Evolutionary conservation across 371 early-diverging fungal genomes (phyloP).

Genomic region (Cokeromyces recurvatus): DNA sequence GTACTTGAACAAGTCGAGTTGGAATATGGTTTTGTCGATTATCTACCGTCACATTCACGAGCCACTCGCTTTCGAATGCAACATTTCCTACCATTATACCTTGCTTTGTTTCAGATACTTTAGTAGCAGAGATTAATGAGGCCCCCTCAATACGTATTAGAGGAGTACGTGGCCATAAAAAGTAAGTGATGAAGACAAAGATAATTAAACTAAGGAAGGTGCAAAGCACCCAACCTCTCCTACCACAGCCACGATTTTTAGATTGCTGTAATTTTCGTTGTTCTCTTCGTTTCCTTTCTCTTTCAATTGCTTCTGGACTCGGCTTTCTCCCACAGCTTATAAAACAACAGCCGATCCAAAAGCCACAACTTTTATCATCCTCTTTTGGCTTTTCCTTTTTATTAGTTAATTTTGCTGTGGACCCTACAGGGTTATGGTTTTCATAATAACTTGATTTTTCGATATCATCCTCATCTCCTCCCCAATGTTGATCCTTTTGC

Average conservation of each 20-base stretch:
- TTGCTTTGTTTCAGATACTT: constrained; percentile 32
- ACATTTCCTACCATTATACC: constrained; percentile 38
- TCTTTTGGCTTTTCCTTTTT: constrained; percentile 3
- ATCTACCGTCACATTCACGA: constrained; percentile 40
- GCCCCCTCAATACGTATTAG: constrained; percentile 47
- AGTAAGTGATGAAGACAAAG: constrained; percentile 15
- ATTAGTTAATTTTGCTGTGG: constrained; percentile 1
- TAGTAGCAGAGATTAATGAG: constrained; percentile 24
- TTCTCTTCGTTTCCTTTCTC: constrained; percentile 6
- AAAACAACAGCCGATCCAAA: constrained; percentile 42
- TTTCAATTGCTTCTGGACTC: background rate
- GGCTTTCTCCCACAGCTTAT: constrained; percentile 25
- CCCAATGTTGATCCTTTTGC: constrained; percentile 1
- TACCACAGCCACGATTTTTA: constrained; percentile 19
- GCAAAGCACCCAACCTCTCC: constrained; percentile 33
- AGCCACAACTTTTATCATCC: constrained; percentile 7
- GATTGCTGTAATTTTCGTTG: constrained; percentile 9
- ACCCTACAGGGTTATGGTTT: background rate
- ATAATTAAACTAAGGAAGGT: constrained; percentile 27
- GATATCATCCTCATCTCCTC: background rate
- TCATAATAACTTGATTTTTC: background rate
- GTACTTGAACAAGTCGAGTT: constrained; percentile 22
- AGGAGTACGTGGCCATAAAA: constrained; percentile 42
- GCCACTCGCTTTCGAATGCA: constrained; percentile 41
- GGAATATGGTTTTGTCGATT: constrained; percentile 40